Evolutionary conservation across 2,329 filamentous ascomycete species (phyloP).

Genomic region (Mollisia scopiformis): DNA sequence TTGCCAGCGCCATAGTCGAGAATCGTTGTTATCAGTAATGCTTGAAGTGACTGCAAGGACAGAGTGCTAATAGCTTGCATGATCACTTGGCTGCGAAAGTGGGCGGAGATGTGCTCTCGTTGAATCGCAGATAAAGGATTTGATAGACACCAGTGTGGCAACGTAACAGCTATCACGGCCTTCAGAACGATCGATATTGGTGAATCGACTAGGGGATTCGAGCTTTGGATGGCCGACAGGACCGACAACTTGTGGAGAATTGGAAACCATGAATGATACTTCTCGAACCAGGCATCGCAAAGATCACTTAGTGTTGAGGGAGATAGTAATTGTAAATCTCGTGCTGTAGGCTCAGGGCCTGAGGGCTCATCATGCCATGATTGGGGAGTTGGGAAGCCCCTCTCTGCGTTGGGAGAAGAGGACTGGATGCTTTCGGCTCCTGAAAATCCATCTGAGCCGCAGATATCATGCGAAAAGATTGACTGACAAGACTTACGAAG

Average conservation of each 20-base stretch:
- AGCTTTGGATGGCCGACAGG: conserved; percentile 1
- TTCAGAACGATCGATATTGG: conserved; percentile 34
- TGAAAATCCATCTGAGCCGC: not conserved
- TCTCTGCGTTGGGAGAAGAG: not conserved
- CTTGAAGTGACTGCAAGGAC: conserved; percentile 38
- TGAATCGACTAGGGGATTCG: conserved; percentile 14
- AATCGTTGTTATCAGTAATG: conserved; percentile 36
- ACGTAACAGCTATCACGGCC: conserved; percentile 36
- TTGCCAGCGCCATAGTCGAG: conserved; percentile 36
- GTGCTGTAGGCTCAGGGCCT: not conserved
- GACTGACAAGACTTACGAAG: not conserved
- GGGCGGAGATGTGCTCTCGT: conserved; percentile 25
- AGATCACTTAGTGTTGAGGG: not conserved
- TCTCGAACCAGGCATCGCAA: not conserved
- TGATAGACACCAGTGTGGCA: conserved; percentile 30
- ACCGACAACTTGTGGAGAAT: conserved; percentile 1
- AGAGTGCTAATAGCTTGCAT: conserved; percentile 33
- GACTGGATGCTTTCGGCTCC: too few relatives aligned
- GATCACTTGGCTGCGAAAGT: conserved; percentile 33
- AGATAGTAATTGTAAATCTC: not conserved
- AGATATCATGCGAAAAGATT: not conserved
- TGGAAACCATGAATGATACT: conserved; percentile 4
- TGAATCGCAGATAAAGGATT: conserved; percentile 30
- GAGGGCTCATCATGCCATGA: not conserved
- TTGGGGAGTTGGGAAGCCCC: not conserved